These are phyloP conservation scores for Xylaria hypoxylon DNA, from an alignment of 2,329 filamentous ascomycete genomes.

Conservation along the genomic window DNA sequence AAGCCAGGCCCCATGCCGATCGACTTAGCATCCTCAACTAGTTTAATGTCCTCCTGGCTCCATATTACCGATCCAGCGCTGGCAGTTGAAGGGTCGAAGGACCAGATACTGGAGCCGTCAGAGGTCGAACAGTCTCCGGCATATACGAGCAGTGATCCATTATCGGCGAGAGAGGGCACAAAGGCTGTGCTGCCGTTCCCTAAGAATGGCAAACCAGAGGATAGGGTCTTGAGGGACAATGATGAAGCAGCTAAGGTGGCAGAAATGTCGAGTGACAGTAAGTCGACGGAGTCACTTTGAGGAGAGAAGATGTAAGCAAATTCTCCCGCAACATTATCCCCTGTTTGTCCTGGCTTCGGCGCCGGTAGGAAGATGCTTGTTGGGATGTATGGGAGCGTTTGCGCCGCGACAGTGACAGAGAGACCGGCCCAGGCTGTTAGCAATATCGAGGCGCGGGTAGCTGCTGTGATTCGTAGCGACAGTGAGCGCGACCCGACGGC, in stretches of 20 bases:
- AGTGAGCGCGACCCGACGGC: slow-evolving; percentile 27
- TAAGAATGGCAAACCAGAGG: slow-evolving; percentile 72
- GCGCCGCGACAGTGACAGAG: slow-evolving; percentile 51
- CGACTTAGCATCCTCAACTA: slow-evolving; percentile 40
- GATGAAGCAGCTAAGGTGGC: slow-evolving; percentile 62
- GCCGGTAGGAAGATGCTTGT: slow-evolving; percentile 74
- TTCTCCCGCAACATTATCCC: slow-evolving; percentile 52
- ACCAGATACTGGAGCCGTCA: slow-evolving; percentile 72
- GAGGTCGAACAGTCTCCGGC: slow-evolving; percentile 75
- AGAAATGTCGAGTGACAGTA: slow-evolving; percentile 76
- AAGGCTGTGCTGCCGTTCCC: slow-evolving; percentile 67
- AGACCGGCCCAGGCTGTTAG: slow-evolving; percentile 39
- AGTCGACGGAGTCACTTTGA: slow-evolving; percentile 59
- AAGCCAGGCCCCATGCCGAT: slow-evolving; percentile 60
- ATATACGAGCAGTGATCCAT: slow-evolving; percentile 79
- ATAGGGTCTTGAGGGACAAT: slow-evolving; percentile 61
- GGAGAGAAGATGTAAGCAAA: slow-evolving; percentile 78
- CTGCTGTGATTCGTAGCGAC: slow-evolving; percentile 36
- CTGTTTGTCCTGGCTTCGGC: slow-evolving; percentile 56
- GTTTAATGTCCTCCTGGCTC: slow-evolving; percentile 49
- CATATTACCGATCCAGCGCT: slow-evolving; percentile 57
- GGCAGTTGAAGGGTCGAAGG: slow-evolving; percentile 63
- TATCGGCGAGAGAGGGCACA: slow-evolving; percentile 72
- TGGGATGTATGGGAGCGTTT: slow-evolving; percentile 78
- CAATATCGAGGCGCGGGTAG: slow-evolving; percentile 42